phyloP scores from a whole-genome alignment of 768 basidiomycete species.

The Chlorophyllum brunneum region DNA sequence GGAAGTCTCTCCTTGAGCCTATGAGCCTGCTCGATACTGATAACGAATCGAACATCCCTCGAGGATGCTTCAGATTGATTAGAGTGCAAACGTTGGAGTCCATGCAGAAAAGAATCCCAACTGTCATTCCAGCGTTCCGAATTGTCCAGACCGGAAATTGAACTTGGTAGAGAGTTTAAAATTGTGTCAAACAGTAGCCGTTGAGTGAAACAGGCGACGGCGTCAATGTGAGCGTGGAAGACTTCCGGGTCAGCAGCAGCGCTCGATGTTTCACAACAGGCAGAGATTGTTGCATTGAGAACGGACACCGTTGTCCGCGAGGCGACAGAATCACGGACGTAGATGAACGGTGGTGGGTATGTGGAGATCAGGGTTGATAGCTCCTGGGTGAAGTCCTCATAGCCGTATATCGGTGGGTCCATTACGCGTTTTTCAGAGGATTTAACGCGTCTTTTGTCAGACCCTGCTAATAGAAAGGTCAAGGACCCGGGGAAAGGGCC shows the following conservation, averaged over 20 bases:
- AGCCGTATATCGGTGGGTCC: slow-evolving; percentile 17
- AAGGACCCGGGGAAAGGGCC: too few relatives aligned
- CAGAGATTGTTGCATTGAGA: slow-evolving; percentile 26
- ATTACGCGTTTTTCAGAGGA: slow-evolving; percentile 7
- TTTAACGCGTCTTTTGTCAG: not conserved
- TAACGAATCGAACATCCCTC: slow-evolving; percentile 42
- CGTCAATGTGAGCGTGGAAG: slow-evolving; percentile 46
- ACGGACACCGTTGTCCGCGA: slow-evolving; percentile 41
- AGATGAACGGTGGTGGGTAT: slow-evolving; percentile 62
- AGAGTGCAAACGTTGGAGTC: slow-evolving; percentile 39
- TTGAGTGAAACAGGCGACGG: slow-evolving; percentile 55
- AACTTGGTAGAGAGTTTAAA: slow-evolving; percentile 55
- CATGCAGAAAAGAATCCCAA: slow-evolving; percentile 69
- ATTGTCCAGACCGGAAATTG: slow-evolving; percentile 52
- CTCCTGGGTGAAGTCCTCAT: slow-evolving; percentile 27
- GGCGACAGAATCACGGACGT: slow-evolving; percentile 55
- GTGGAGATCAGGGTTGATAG: slow-evolving; percentile 33
- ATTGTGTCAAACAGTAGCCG: slow-evolving; percentile 64
- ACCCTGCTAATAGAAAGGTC: too few relatives aligned
- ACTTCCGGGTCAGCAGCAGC: slow-evolving; percentile 21
- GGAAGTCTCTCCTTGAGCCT: slow-evolving; percentile 57
- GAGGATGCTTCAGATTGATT: slow-evolving; percentile 17
- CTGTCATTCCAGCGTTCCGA: slow-evolving; percentile 56
- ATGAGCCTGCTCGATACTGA: slow-evolving; percentile 68
- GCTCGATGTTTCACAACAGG: not conserved